These are phyloP conservation scores for Spiraea crenata DNA, from an alignment of 331 rosid genomes.

Conservation along the genomic window DNA sequence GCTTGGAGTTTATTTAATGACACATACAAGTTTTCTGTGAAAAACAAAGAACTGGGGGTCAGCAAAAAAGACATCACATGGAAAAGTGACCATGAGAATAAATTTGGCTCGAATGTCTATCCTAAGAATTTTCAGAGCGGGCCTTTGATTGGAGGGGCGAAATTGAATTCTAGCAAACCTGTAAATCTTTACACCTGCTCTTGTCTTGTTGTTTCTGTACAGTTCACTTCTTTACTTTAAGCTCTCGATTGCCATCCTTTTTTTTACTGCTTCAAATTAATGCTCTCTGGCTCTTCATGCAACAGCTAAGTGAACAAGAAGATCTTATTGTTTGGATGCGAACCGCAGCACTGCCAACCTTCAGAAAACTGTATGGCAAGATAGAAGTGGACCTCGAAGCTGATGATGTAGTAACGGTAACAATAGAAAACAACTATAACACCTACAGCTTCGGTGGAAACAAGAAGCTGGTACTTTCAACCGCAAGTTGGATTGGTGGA, in stretches of 20 bases:
- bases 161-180: constrained; percentile 61
- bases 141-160: constrained; percentile 64
- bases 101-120: constrained; percentile 67
- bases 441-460: constrained; percentile 73
- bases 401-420: constrained; percentile 47
- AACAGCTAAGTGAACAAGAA: constrained; percentile 73
- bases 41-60: constrained; percentile 37
- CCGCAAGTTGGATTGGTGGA: constrained; percentile 84
- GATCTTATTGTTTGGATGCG: constrained; percentile 98
- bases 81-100: constrained; percentile 55
- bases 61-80: constrained; percentile 77
- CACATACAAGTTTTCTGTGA: constrained; percentile 60
- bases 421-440: constrained; percentile 69
- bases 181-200: constrained; percentile 31
- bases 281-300: constrained; percentile 28
- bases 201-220: not conserved
- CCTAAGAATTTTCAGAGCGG: constrained; percentile 70
- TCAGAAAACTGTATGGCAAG: constrained; percentile 85
- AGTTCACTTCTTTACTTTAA: not conserved
- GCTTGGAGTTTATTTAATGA: constrained; percentile 96
- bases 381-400: constrained; percentile 68
- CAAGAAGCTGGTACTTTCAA: constrained; percentile 72
- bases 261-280: constrained; percentile 3
- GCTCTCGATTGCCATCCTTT: not conserved
- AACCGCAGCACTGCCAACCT: constrained; percentile 76